These are phyloP conservation scores for Musa schizocarpa DNA, from an alignment of 176 grass and related monocot species.

Conservation along the genomic window DNA sequence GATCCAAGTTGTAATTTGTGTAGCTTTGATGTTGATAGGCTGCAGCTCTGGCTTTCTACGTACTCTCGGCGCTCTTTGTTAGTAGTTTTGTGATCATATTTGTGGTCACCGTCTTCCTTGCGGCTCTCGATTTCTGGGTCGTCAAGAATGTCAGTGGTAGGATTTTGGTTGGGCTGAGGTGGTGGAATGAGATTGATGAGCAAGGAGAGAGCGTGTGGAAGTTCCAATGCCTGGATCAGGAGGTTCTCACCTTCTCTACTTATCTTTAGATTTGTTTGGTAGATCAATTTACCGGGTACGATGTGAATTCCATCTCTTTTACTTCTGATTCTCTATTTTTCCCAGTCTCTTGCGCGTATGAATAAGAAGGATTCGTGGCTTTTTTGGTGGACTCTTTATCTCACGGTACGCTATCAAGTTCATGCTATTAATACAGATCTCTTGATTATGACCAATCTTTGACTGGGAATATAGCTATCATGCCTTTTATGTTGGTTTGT, in stretches of 20 bases:
- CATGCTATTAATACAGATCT: neutral
- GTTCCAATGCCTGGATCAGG: conserved; percentile 85
- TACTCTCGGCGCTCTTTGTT: conserved; percentile 79
- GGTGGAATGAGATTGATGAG: conserved; percentile 99
- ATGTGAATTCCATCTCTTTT: neutral
- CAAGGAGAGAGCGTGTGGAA: conserved; percentile 85
- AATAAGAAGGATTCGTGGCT: conserved; percentile 97
- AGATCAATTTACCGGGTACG: neutral
- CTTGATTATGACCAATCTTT: no score
- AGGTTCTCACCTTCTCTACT: conserved; percentile 37
- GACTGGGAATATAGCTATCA: neutral
- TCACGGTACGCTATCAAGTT: conserved; percentile 44
- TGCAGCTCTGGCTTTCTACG: conserved; percentile 66
- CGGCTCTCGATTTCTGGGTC: conserved; percentile 98
- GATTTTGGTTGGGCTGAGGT: conserved; percentile 89
- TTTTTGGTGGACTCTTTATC: conserved; percentile 99
- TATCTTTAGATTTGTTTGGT: neutral
- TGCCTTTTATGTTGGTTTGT: neutral
- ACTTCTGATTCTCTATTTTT: conserved; percentile 1
- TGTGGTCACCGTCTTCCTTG: conserved; percentile 86
- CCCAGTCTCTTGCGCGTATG: conserved; percentile 86
- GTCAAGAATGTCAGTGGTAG: conserved; percentile 95
- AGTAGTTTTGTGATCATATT: conserved; percentile 98
- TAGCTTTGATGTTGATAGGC: conserved; percentile 38
- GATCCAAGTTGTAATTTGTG: neutral